Evolutionary conservation across 768 basidiomycete genomes (phyloP), one percentile per base, ranked within the genome.

Genomic region (Punctularia strigosozonata): DNA sequence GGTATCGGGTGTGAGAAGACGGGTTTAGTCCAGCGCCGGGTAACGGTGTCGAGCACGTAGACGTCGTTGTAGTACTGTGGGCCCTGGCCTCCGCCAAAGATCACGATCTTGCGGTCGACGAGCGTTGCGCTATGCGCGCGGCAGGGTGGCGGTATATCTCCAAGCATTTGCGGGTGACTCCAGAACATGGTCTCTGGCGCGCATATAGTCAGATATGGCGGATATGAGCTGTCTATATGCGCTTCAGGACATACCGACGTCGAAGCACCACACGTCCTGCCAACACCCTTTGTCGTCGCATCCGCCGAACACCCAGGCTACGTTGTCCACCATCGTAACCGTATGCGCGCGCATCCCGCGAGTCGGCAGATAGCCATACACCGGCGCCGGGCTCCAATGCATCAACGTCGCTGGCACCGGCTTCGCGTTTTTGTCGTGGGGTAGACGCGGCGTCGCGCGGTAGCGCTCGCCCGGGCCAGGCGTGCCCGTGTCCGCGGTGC

Each of bases 81-180:
- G 2, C 82, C 85, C 45, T 88, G 72, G 1, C 92, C 92, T 4
- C 92, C 92, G 15, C 89, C 90, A 50, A 89, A 83, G 4, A 94
- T 60, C 51, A 88, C 73, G 31, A 94, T 71, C 47, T 78, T 80
- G 19, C 75, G 72, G 50, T 87, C 84, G 37, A 87, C 79, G 6
- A 85, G 68, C 0, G 88, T 91, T 2, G 85, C 81, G 1, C 84
- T 86, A 53, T 95, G 91, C 4, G 89, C 91, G 18, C 91, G 73
- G 35, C 82, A 83, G 0, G 85, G 84, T 1, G 83, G 82, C 0
- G 90, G 84, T 4, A 75, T 55, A 2, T 86, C 80, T n/a, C 91
- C 91, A 3, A 68, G 47, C 15, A 77, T 78, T 14, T 83, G 75
- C 0, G 86, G 79, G 43, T 79, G 76, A 1, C 76, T 72, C 91